Evolutionary conservation across 345 rosid species (phyloP), one percentile per base, ranked within the genome.

Genomic region (Citrus maxima): DNA sequence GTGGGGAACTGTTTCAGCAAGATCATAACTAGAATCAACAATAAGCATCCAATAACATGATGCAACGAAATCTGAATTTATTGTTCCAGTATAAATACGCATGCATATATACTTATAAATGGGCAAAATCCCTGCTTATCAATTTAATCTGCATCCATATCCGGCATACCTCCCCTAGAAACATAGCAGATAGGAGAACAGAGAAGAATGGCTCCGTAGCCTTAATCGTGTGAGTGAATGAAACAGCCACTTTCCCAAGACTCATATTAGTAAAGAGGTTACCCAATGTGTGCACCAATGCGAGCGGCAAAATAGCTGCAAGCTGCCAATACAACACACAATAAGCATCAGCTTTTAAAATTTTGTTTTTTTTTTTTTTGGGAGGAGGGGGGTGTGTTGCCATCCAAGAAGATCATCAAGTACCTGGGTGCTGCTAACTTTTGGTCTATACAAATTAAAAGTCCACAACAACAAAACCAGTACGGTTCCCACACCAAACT

Each of bases 191-290:
- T 56, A 97, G 88, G 54, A 92, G 37, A 81, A 96, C 99, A 2
- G 99, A 93, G 91, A 96, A 96, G 86, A 96, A 93, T n/a, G 99
- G 99, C 85, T 96, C 99, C 93, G 86, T 90, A 56, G 99, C 99
- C 87, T 96, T 96, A 84, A 97, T 92, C 4, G 99, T 97, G 87
- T 97, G 98, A 80, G 99, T 97, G 82, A 97, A 97, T 8, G 99
- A 97, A 87, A 97, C 98, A 46, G 98, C 93, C 77, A 97, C 99
- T 89, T 94, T 96, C 55, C 99, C 99, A 0, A 96, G 97, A 78
- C 99, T 94, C 98, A 94, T 93, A 80, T 96, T 97, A 49, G 98
- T 92, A 85, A 97, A 97, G 28, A 97, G 92, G 81, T 93, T 97
- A 46, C 99, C 98, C 78, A 94, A 88, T 0, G 89, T 86, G 82